Base-by-base conservation (phyloP, 2,329 filamentous ascomycete genomes). In the Aspergillaceae sp. region DNA sequence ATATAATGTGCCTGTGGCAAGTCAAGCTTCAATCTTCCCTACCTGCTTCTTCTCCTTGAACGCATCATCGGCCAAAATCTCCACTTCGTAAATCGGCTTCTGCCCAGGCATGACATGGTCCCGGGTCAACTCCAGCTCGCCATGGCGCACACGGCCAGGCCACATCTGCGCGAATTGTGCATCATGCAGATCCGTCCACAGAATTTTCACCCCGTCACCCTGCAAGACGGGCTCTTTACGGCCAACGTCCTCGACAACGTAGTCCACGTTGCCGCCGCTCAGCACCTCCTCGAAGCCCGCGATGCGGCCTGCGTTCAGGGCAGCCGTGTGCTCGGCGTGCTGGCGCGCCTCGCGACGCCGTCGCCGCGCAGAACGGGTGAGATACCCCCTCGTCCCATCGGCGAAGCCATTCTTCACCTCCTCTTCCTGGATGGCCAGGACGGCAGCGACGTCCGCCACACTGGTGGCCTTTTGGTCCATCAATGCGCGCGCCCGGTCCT, bases 381-480 rank as follows among this genome's bases (percentile, higher is more conserved):
- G 48, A 43, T 62, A 64, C 10, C 56, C 66, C 48, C 55, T 56
- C 52, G 58, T 58, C n/a, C 53, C 49, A 26, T 60, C 58, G 5
- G 62, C 58, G 10, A 66, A 54, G 11, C 60, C 61, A 33, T 61
- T 49, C 37, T 51, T 43, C 42, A 66, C 54, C 46, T 61, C 61
- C 40, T 66, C 55, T 37, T 74, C 65, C 55, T 79, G 75, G 49
- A 74, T 69, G 28, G 62, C 51, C 44, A 83, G 58, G 3, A 81
- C 77, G 19, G 76, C 74, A 1, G 79, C 78, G 27, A 81, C 59
- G 56, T 83, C 80, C 4, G 79, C 80, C 19, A 81, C 71, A 38
- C 70, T 74, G 47, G 79, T 82, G n/a, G 77, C 78, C 60, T 78
- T 80, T 59, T 83, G 80, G 56, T 83, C 70, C 78, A 82, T 82